Evolutionary conservation across 1,284 basidiomycete species (phyloP), one percentile per base, ranked within the genome.

Genomic region (Leccinum pachyderme): DNA sequence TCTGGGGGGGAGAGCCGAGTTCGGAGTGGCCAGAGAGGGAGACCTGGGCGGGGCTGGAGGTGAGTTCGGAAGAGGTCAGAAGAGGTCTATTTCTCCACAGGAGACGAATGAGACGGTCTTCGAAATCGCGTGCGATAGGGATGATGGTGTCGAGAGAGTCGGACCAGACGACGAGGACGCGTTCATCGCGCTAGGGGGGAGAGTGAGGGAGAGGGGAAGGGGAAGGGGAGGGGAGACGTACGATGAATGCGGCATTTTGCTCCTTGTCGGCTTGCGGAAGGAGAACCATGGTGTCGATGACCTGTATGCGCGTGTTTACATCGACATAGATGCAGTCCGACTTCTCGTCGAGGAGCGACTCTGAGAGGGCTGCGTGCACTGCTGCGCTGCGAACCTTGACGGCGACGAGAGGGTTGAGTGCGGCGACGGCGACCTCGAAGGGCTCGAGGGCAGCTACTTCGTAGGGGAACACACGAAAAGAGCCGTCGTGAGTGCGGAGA

Each of bases 231-330:
- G 11, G 51, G 0, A 15, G 7, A 80, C 84, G 66, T 66, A 87
- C 86, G 62, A 93, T 81, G 66, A 94, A 94, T 11, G 90, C 89
- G 15, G 87, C 91, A 61, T 85, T 86, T 66, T 93, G 91, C 59
- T 92, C 89, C 73, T 90, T 91, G 65, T 92, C 83, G 5, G 89
- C 91, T 39, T 81, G 77, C 5, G 86, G 86, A 31, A 93, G 81
- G 60, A 84, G 77, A 52, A 81, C 75, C 71, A 92, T 85, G 49
- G 80, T 81, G 59, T 87, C 81, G 49, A 89, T 65, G 58, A 89
- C 77, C 66, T 89, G 87, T 50, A 89, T 88, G 58, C 86, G 81
- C 5, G 86, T 89, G 61, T 85, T 81, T 33, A 76, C 72, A 67
- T 89, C 86, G 62, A 89, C 80, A 67, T 84, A 86, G 58, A 89